phyloP scores from a whole-genome alignment of 2,329 filamentous ascomycete genomes.

The Fusarium nurragi region DNA sequence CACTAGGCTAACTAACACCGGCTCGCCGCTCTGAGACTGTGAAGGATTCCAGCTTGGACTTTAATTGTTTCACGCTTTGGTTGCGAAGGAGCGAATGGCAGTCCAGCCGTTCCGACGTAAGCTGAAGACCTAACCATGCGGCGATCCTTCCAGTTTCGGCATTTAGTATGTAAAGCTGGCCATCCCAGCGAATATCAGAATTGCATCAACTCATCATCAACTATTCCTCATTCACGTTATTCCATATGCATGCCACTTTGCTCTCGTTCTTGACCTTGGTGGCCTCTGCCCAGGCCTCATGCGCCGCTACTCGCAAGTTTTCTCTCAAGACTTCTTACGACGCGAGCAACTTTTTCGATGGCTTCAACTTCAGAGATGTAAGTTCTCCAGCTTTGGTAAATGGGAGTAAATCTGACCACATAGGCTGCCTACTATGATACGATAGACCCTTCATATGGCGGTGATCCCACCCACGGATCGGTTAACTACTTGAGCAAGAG shows the following conservation, averaged over 20 bases:
- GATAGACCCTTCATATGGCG: conserved; percentile 29
- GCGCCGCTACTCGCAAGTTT: conserved; percentile 2
- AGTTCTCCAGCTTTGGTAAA: background rate
- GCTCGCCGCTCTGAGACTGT: background rate
- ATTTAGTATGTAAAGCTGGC: conserved; percentile 4
- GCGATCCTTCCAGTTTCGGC: background rate
- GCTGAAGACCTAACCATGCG: background rate
- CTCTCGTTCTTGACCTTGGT: background rate
- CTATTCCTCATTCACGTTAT: background rate
- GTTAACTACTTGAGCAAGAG: conserved; percentile 61
- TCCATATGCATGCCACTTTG: background rate
- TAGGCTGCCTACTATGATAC: conserved; percentile 16
- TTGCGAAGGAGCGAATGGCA: background rate
- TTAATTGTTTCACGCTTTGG: background rate
- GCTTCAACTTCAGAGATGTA: conserved; percentile 51
- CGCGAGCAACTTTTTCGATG: conserved; percentile 55
- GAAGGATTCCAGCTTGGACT: background rate
- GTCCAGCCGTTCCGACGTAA: background rate
- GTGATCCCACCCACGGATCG: conserved; percentile 73
- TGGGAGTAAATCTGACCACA: background rate
- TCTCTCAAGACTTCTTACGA: conserved; percentile 25
- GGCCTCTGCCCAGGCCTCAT: background rate
- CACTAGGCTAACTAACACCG: background rate
- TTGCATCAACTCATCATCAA: background rate
- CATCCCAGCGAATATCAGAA: background rate